Evolutionary conservation across 2,329 filamentous ascomycete genomes (phyloP).

Genomic region (Capronia americana): DNA sequence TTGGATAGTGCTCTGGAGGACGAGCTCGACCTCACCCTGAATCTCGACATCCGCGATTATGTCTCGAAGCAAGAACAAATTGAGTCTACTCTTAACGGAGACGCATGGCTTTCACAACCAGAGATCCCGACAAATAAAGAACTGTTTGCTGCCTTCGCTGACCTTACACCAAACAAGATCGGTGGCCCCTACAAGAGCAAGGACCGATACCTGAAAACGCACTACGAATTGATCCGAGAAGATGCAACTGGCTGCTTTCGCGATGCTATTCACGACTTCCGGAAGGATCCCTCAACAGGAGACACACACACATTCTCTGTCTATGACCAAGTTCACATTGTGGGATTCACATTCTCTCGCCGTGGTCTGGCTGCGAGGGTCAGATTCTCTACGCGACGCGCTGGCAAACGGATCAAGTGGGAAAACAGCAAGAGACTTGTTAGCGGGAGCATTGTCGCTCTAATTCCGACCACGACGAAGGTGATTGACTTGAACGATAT

Average conservation of each 20-base stretch:
- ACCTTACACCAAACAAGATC: conserved; percentile 61
- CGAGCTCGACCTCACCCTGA: conserved; percentile 30
- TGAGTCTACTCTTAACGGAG: conserved; percentile 41
- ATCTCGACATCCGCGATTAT: conserved; percentile 38
- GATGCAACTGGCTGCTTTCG: conserved; percentile 75
- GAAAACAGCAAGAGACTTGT: conserved; percentile 65
- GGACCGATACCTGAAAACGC: conserved; percentile 71
- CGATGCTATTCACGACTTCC: conserved; percentile 66
- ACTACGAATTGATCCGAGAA: conserved; percentile 78
- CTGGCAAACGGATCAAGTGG: conserved; percentile 73
- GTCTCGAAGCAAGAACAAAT: conserved; percentile 42
- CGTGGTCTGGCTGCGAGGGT: conserved; percentile 71
- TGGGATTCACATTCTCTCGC: conserved; percentile 67
- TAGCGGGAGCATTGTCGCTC: conserved; percentile 61
- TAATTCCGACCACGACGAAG: conserved; percentile 61
- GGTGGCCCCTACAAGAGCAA: conserved; percentile 65
- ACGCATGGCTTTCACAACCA: conserved; percentile 47
- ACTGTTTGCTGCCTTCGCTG: conserved; percentile 43
- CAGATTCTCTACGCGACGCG: conserved; percentile 71
- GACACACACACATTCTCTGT: conserved; percentile 67
- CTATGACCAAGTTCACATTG: conserved; percentile 74
- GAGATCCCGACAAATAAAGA: conserved; percentile 52
- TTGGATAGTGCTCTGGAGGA: conserved; percentile 7
- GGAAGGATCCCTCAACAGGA: conserved; percentile 57
- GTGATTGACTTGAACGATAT: conserved; percentile 66